phyloP scores from a whole-genome alignment of 2,329 filamentous ascomycete species.

The Tolypocladium album region DNA sequence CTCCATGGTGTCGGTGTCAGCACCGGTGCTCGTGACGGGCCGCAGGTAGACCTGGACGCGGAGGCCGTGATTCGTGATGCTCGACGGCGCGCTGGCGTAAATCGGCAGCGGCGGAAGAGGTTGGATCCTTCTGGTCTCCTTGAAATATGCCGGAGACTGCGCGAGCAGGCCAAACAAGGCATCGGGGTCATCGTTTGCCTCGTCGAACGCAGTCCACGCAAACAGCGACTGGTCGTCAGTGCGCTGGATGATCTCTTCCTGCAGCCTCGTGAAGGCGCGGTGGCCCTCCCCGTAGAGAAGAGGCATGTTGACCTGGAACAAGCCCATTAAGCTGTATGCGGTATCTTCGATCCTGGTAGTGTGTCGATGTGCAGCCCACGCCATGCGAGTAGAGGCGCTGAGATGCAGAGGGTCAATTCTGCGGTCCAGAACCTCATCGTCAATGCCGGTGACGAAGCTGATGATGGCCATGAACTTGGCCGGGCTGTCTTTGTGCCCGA shows the following conservation, averaged over 20 bases:
- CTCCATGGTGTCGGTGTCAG: not conserved
- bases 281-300: constrained; percentile 11
- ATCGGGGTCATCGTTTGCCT: not conserved
- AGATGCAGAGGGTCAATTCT: not conserved
- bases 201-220: constrained; percentile 1
- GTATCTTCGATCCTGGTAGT: constrained; percentile 10
- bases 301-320: constrained; percentile 12
- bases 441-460: not conserved
- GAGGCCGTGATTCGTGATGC: not conserved
- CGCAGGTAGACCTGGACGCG: not conserved
- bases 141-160: not conserved
- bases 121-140: not conserved
- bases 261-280: constrained; percentile 8
- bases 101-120: not conserved
- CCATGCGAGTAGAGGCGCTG: constrained; percentile 4
- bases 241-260: constrained; percentile 9
- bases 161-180: not conserved
- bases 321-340: constrained; percentile 12
- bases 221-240: constrained; percentile 6
- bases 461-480: not conserved
- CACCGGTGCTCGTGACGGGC: not conserved
- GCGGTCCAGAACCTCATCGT: not conserved
- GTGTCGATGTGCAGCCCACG: constrained; percentile 7
- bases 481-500: not conserved
- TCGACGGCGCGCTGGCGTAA: not conserved